Conservation (phyloP, 352 stramenopile species). For the Aphanomyces euteiches region DNA sequence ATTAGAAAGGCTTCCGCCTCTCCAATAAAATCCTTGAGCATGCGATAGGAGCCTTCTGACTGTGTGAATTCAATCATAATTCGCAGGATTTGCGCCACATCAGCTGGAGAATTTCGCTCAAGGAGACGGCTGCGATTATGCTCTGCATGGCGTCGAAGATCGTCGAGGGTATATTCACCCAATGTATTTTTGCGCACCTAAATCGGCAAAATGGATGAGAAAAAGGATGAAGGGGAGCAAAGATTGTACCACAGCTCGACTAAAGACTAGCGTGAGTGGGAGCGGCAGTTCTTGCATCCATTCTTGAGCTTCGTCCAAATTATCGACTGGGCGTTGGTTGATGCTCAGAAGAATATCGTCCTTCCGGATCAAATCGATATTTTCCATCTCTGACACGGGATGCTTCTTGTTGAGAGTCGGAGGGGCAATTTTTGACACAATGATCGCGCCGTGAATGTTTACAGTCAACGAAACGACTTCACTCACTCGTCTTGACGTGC, state of each 20-base stretch:
- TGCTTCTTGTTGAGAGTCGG: conserved; percentile 12
- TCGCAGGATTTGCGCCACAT: conserved; percentile 52
- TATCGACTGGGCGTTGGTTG: conserved; percentile 44
- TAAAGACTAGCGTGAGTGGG: conserved; percentile 54
- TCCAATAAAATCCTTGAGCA: conserved; percentile 17
- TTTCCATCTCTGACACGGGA: conserved; percentile 15
- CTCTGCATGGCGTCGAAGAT: conserved; percentile 54
- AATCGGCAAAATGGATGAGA: neutral
- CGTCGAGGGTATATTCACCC: conserved; percentile 51
- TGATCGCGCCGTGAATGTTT: conserved; percentile 11
- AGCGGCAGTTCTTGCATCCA: conserved; percentile 41
- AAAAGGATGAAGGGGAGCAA: neutral
- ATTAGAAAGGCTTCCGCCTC: conserved; percentile 17
- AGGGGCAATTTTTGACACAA: conserved; percentile 12
- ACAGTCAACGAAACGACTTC: conserved; percentile 16
- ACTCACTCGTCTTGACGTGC: neutral
- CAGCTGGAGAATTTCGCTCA: conserved; percentile 36
- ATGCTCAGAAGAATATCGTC: conserved; percentile 64
- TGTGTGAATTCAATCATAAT: conserved; percentile 28
- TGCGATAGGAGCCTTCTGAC: conserved; percentile 12
- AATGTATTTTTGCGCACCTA: conserved; percentile 43
- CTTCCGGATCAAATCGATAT: conserved; percentile 39
- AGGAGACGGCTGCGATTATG: conserved; percentile 44
- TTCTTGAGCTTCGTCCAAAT: conserved; percentile 46
- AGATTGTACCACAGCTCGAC: conserved; percentile 35